Base-by-base conservation (phyloP, 768 basidiomycete species). In the Fistulinella prunicolor region DNA sequence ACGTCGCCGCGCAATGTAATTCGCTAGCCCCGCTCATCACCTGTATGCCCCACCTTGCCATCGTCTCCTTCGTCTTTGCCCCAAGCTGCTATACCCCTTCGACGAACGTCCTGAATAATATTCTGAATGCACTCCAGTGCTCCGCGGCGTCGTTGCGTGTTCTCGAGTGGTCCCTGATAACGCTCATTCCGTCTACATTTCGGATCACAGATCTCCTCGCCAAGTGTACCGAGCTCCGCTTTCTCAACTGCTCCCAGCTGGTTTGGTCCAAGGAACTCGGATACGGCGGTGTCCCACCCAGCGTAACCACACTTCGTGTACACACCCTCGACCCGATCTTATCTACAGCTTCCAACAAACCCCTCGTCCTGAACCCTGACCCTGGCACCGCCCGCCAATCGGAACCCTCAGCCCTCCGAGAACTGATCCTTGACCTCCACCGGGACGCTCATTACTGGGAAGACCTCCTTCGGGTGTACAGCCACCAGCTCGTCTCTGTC, bases 111-210 rank as follows among this genome's bases (percentile, higher is more conserved):
- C 44, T 47, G 6, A 29, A 43, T 7, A 13, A 24, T 2, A 13
- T 66, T 21, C n/a, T 62, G 1, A 29, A 54, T 13, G 59, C 59
- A 4, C 55, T 65, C 24, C 39, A 34, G 16, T 8, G 2, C 23
- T 50, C 51, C 12, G 57, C 59, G 4, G 20, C 47, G 1, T 61
- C 57, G 21, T 32, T 65, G 35, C 48, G 51, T 12, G 57, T 61
- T 34, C 42, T 36, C 17, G 16, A 36, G 5, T 36, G n/a, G 16
- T 13, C 35, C 35, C 7, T 10, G 35, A 4, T 3, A 3, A 4
- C 7, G 10, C 35, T 10, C 10, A n/a, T n/a, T 3, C 4, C 6
- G 17, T 19, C 35, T 36, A 6, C 16, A 17, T n/a, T 19, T 16
- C 35, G 21, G 3, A 24, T 54, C 1, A 7, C 14, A 2, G 29